Conservation (phyloP, 257 asterid species). For the Capsicum pubescens region DNA sequence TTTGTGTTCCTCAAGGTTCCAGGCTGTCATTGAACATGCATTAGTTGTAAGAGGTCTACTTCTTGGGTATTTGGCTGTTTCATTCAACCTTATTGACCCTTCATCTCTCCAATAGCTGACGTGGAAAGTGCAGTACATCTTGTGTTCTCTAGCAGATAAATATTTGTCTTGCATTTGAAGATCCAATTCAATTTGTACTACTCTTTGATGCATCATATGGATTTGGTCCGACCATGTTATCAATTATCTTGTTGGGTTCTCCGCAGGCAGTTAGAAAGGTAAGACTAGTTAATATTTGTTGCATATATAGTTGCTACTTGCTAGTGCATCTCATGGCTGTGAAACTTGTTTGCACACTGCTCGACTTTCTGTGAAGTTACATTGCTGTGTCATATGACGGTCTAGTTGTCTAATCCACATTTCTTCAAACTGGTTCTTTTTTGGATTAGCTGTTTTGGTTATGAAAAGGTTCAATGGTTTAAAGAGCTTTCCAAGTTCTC, state of each 20-base stretch:
- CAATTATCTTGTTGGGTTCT: neutral
- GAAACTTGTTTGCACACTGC: neutral
- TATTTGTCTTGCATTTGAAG: neutral
- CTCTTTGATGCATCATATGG: slow-evolving; percentile 13
- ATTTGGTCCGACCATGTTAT: neutral
- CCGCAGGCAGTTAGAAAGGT: neutral
- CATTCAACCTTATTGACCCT: neutral
- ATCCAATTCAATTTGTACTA: neutral
- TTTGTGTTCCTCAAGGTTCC: neutral
- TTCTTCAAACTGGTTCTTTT: slow-evolving; percentile 17
- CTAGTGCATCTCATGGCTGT: neutral
- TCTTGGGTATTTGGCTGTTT: neutral
- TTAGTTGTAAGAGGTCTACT: neutral
- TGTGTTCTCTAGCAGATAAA: slow-evolving; percentile 2
- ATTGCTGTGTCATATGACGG: neutral
- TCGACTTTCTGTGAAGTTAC: neutral
- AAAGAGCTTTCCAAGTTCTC: neutral
- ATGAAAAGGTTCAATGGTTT: neutral
- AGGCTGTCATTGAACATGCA: neutral
- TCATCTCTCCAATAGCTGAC: neutral
- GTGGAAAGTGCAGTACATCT: neutral
- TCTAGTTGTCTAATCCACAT: slow-evolving; percentile 12
- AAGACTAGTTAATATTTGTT: slow-evolving; percentile 17
- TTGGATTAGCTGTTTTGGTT: slow-evolving; percentile 23
- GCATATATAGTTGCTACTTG: neutral